Evolutionary conservation across 2,329 filamentous ascomycete genomes (phyloP).

Genomic region (Monilinia fructigena): DNA sequence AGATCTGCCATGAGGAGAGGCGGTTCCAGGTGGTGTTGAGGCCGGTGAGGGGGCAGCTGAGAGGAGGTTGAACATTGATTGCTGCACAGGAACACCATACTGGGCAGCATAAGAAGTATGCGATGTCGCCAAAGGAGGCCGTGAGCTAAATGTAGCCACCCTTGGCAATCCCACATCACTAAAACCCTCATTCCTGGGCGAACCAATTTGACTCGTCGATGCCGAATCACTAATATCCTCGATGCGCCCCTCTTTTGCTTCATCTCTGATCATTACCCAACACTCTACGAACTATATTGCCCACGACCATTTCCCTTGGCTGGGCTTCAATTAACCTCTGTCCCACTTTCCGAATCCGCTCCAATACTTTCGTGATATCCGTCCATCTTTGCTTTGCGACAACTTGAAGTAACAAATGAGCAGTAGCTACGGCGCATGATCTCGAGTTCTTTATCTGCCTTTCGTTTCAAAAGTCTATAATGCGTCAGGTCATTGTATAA

Average conservation of each 20-base stretch:
- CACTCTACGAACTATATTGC: conserved; percentile 89
- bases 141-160: conserved; percentile 35
- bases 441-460: conserved; percentile 86
- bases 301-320: conserved; percentile 86
- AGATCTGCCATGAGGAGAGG: conserved; percentile 47
- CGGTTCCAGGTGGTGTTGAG: conserved; percentile 52
- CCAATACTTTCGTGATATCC: conserved; percentile 75
- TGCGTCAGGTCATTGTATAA: conserved; percentile 25
- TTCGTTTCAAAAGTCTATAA: conserved; percentile 73
- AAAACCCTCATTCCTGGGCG: conserved; percentile 32
- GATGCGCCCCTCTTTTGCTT: conserved; percentile 78
- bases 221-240: conserved; percentile 45
- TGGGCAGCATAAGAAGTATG: conserved; percentile 64
- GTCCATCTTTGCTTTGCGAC: conserved; percentile 78
- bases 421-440: conserved; percentile 86
- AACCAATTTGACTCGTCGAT: conserved; percentile 36
- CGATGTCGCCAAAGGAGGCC: conserved; percentile 62
- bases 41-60: conserved; percentile 62
- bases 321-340: conserved; percentile 74
- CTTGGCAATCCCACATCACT: conserved; percentile 27
- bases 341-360: conserved; percentile 76
- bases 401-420: conserved; percentile 82
- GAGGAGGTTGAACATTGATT: conserved; percentile 86
- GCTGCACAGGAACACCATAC: conserved; percentile 49
- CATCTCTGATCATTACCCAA: conserved; percentile 86